Base-by-base conservation (phyloP, 2,329 filamentous ascomycete species). In the Bertia moriformis region DNA sequence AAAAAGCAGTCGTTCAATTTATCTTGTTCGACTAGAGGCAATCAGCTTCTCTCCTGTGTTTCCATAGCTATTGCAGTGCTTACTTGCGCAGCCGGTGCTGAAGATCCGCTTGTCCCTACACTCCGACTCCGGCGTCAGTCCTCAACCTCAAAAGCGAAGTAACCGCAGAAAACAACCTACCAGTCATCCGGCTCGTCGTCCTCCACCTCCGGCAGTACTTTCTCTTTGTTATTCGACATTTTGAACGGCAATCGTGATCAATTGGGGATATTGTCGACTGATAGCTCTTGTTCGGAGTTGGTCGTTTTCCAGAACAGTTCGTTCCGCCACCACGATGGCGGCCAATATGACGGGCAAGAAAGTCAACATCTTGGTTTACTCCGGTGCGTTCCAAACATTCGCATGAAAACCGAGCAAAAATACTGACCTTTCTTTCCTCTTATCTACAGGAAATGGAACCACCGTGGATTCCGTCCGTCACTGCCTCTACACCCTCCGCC, bases 171-270 rank as follows among this genome's bases (percentile, higher is more conserved):
- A 18, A 32, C 33, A 27, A 46, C 51, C 60, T 65, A 96, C 91
- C 89, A 96, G 43, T 94, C 89, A 68, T 96, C 91, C 3, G 84
- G 84, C 59, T 95, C 89, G 59, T 95, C 87, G 42, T 89, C 83
- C 27, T 78, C 73, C 35, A 73, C 66, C 19, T 65, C 53, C 38
- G 59, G 53, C 14, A 57, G 48, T 19, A 56, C 53, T 30, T 62
- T 48, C 39, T 48, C 69, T 43, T 71, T 67, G 42, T 71, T 63
- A 45, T 75, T 73, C 12, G 77, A 70, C 73, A 77, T 78, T 48
- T 29, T 29, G 24, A 10, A n/a, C n/a, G n/a, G n/a, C n/a, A n/a
- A n/a, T n/a, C n/a, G n/a, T n/a, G n/a, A n/a, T n/a, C n/a, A n/a
- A n/a, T n/a, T n/a, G n/a, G n/a, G n/a, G n/a, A n/a, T n/a, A n/a